Evolutionary conservation across 768 basidiomycete genomes (phyloP).

Genomic region (Calocera cornea): DNA sequence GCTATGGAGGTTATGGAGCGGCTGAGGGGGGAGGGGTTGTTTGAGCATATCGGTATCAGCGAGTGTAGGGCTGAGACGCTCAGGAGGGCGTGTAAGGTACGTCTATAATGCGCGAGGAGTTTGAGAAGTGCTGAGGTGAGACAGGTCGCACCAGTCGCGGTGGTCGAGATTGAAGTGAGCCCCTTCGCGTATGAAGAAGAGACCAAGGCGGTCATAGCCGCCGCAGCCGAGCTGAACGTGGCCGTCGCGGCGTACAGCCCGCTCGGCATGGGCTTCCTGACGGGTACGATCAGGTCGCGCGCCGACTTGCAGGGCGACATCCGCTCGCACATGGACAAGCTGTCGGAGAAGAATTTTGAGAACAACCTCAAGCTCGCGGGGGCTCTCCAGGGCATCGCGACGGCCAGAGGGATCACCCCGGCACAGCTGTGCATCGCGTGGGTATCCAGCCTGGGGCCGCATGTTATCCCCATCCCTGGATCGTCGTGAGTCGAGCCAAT

Average conservation of each 20-base stretch:
- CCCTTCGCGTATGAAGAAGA: slow-evolving; percentile 45
- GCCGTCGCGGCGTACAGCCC: slow-evolving; percentile 47
- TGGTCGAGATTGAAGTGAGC: slow-evolving; percentile 56
- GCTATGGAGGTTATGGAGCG: slow-evolving; percentile 21
- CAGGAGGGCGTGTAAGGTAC: slow-evolving; percentile 22
- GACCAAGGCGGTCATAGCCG: slow-evolving; percentile 38
- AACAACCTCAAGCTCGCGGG: slow-evolving; percentile 5
- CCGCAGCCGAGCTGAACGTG: slow-evolving; percentile 42
- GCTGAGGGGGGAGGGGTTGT: slow-evolving; percentile 26
- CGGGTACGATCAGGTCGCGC: slow-evolving; percentile 20
- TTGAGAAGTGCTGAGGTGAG: not conserved
- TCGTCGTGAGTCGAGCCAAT: slow-evolving; percentile 19
- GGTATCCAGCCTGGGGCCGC: slow-evolving; percentile 29
- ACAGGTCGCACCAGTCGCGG: slow-evolving; percentile 41
- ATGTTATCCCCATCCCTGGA: slow-evolving; percentile 40
- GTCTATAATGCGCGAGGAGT: not conserved
- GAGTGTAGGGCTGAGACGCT: slow-evolving; percentile 18
- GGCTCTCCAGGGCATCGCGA: slow-evolving; percentile 25
- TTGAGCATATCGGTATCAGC: slow-evolving; percentile 22
- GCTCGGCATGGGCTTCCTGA: slow-evolving; percentile 24
- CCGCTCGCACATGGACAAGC: slow-evolving; percentile 25
- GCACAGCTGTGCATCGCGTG: slow-evolving; percentile 32
- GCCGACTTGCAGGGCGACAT: slow-evolving; percentile 24
- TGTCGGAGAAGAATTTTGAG: not conserved
- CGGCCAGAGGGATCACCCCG: slow-evolving; percentile 31